Conservation (phyloP, 306 rosid genomes). For the Lablab purpureus region DNA sequence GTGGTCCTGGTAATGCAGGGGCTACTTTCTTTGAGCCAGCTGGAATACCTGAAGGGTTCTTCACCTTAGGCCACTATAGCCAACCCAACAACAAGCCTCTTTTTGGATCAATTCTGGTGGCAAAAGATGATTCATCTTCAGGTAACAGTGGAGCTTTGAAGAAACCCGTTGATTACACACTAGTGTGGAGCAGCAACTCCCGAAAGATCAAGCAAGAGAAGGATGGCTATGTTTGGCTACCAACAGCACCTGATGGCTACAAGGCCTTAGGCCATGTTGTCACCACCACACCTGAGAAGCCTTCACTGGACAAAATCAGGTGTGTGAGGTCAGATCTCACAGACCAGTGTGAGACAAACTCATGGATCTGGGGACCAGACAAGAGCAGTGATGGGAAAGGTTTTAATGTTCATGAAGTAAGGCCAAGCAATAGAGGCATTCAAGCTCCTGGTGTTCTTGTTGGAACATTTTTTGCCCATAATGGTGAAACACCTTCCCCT, state of each 20-base stretch:
- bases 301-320: slow-evolving; percentile 46
- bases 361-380: slow-evolving; percentile 53
- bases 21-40: slow-evolving; percentile 51
- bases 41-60: slow-evolving; percentile 48
- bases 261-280: slow-evolving; percentile 48
- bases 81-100: slow-evolving; percentile 48
- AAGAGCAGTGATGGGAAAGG: slow-evolving; percentile 44
- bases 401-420: slow-evolving; percentile 39
- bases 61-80: slow-evolving; percentile 46
- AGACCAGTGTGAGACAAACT: slow-evolving; percentile 34
- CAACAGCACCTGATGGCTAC: slow-evolving; percentile 49
- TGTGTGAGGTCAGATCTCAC: slow-evolving; percentile 51
- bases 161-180: slow-evolving; percentile 47
- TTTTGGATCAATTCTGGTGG: slow-evolving; percentile 44
- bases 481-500: slow-evolving; percentile 34
- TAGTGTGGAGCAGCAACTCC: slow-evolving; percentile 47
- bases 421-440: slow-evolving; percentile 50
- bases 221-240: slow-evolving; percentile 49
- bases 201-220: slow-evolving; percentile 42
- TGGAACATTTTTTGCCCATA: slow-evolving; percentile 46
- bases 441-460: slow-evolving; percentile 46
- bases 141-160: slow-evolving; percentile 29
- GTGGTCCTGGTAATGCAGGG: slow-evolving; percentile 45
- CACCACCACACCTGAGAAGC: slow-evolving; percentile 43
- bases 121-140: slow-evolving; percentile 43